Evolutionary conservation across 768 basidiomycete genomes (phyloP).

Genomic region (Dacryopinax primogenitus): DNA sequence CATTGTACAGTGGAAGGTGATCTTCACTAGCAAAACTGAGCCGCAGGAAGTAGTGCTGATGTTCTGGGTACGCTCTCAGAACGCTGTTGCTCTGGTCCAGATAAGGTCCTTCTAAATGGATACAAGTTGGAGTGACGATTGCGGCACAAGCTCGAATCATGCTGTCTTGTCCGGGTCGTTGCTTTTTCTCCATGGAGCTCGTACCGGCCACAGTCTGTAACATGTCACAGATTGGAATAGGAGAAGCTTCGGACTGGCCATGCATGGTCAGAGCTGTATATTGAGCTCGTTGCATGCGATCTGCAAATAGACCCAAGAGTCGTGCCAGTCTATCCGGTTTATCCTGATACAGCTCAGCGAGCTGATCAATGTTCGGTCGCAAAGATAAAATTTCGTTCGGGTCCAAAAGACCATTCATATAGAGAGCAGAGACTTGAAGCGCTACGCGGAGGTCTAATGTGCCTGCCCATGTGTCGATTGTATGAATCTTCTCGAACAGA

Average conservation of each 20-base stretch:
- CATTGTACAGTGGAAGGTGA: constrained; percentile 57
- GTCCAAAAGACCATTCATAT: background rate
- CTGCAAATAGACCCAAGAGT: background rate
- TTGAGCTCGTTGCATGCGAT: background rate
- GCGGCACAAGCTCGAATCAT: constrained; percentile 24
- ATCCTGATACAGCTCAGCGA: background rate
- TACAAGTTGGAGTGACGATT: constrained; percentile 61
- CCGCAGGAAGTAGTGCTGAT: constrained; percentile 59
- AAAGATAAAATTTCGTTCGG: background rate
- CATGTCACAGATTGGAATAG: background rate
- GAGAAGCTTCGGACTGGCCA: background rate
- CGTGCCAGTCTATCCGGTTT: background rate
- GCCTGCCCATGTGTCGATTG: background rate
- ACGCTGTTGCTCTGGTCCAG: constrained; percentile 66
- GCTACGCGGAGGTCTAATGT: background rate
- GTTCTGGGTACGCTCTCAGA: constrained; percentile 50
- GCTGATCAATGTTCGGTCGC: background rate
- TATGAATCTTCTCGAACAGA: background rate
- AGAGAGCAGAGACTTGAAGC: background rate
- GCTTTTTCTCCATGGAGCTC: background rate
- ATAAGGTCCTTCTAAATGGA: constrained; percentile 65
- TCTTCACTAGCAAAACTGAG: constrained; percentile 82
- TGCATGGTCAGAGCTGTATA: background rate
- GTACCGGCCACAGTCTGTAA: background rate
- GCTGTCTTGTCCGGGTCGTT: background rate